phyloP scores from a whole-genome alignment of 495 filamentous ascomycete species.

The Aspergillus heteromorphus region DNA sequence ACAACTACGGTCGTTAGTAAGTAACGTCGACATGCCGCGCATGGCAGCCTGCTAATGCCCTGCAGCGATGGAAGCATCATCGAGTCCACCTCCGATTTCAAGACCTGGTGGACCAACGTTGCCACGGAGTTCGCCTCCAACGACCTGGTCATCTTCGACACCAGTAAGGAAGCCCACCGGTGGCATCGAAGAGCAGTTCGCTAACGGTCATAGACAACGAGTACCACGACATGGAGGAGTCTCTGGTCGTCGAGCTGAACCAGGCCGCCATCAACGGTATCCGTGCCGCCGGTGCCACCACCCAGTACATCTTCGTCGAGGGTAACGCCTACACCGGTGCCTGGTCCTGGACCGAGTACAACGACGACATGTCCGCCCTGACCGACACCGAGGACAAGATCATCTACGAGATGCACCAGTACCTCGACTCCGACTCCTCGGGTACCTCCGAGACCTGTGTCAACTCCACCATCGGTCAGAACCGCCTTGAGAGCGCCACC shows the following conservation, averaged over 20 bases:
- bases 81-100: slow-evolving; percentile 53
- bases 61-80: slow-evolving; percentile 61
- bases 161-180: slow-evolving; percentile 22
- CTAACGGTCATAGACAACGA: slow-evolving; percentile 55
- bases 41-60: background rate
- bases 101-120: slow-evolving; percentile 58
- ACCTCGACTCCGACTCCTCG: slow-evolving; percentile 54
- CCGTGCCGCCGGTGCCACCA: slow-evolving; percentile 61
- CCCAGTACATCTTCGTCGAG: slow-evolving; percentile 68
- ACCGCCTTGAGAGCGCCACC: slow-evolving; percentile 61
- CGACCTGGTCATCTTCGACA: slow-evolving; percentile 58
- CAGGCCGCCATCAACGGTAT: slow-evolving; percentile 71
- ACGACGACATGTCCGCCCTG: slow-evolving; percentile 52
- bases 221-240: slow-evolving; percentile 68
- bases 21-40: background rate
- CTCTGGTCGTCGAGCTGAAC: slow-evolving; percentile 63
- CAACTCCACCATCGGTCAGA: slow-evolving; percentile 55
- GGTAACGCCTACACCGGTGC: slow-evolving; percentile 65
- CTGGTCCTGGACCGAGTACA: slow-evolving; percentile 49
- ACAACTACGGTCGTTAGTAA: slow-evolving; percentile 61
- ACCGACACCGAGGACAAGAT: slow-evolving; percentile 58
- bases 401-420: slow-evolving; percentile 48
- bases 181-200: background rate
- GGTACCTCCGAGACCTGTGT: slow-evolving; percentile 58
- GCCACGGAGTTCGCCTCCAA: slow-evolving; percentile 56